Base-by-base conservation (phyloP, 2,329 filamentous ascomycete genomes). In the Alternaria conjuncta region DNA sequence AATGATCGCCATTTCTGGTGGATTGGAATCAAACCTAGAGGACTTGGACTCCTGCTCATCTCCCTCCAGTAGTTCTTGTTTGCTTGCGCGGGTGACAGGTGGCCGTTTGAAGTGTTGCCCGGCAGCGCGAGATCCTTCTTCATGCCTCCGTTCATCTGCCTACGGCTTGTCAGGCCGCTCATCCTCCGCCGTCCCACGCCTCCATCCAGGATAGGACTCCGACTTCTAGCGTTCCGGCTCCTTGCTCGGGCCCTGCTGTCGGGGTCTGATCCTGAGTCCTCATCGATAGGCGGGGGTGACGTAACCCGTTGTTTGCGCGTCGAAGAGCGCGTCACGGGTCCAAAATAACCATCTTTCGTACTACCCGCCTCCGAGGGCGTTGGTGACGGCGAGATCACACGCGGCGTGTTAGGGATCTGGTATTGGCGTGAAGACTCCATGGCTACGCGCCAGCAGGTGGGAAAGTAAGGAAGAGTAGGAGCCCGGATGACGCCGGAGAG, bases 21-120 rank as follows among this genome's bases (percentile, higher is more conserved):
- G 73, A 99, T 95, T 3, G 96, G 96, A 65, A 99, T 99, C 53
- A 98, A 86, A 9, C 96, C 96, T 5, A 98, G 86, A 10, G 96
- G 96, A 73, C 93, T 97, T 3, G 96, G 96, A 71, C 93, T 97
- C 67, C 96, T 88, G 74, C 93, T 97, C 78, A 97, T 88, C 77
- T 95, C 92, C 64, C 92, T 88, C 92, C 93, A 96, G 79, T 87
- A 92, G 83, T 91, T 92, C 66, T 90, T 89, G 51, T 85, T 86
- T 10, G 86, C 82, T 23, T 86, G 85, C 26, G 87, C 84, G 4
- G 91, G 91, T 20, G 89, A 90, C 55, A 95, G 84, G 71, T 93
- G 89, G 20, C 90, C 90, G 72, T 93, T 92, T n/a, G 83, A 72
- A 7, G 78, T 81, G 57, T 80, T 79, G 77, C 75, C 82, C 67